Evolutionary conservation across 257 asterid genomes (phyloP), one percentile per base, ranked within the genome.

Genomic region (Capsicum pubescens): DNA sequence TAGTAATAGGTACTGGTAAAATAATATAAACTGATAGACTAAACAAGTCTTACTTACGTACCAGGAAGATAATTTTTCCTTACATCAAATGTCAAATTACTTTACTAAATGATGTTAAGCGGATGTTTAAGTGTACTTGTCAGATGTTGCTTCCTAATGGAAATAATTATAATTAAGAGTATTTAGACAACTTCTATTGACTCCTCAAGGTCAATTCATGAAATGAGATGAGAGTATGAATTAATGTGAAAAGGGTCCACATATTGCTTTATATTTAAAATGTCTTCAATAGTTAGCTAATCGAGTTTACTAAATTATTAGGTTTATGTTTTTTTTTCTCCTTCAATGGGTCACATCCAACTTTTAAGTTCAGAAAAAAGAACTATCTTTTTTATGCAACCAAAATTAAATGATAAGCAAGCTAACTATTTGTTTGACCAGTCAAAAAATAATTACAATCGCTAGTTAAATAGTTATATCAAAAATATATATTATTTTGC

Each of bases 161-260:
- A 76, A 50, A 26, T 44, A 42, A 44, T 16, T 42, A 70, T 17
- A 15, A 39, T 39, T 68, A 50, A 10, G 42, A 19, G 80, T 48
- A 19, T 72, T 72, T 74, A 74, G 46, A 74, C 80, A 19, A 16
- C 60, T 74, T 50, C 1, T 19, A 19, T 74, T 48, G 80, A 74
- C 59, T 72, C 42, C 60, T 46, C 42, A 11, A 72, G 60, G 57
- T 19, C 60, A 74, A 50, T 74, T 74, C 60, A 50, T 3, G 26
- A 50, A 26, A 9, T 71, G 39, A 6, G 58, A 71, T n/a, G 6
- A 46, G 10, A 46, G 80, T 46, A 39, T 39, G 80, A 48, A 50
- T 8, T 21, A 21, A 72, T 72, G 61, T 74, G 81, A 74, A 74
- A 6, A 50, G 44, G 61, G 44, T 19, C 60, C 61, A 15, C 54